Percentiles rank a stretch among this genome's conserved stretches.
phyloP scores from a whole-genome alignment of 78 protist species.

The Mantamonas sphyraenae region DNA sequence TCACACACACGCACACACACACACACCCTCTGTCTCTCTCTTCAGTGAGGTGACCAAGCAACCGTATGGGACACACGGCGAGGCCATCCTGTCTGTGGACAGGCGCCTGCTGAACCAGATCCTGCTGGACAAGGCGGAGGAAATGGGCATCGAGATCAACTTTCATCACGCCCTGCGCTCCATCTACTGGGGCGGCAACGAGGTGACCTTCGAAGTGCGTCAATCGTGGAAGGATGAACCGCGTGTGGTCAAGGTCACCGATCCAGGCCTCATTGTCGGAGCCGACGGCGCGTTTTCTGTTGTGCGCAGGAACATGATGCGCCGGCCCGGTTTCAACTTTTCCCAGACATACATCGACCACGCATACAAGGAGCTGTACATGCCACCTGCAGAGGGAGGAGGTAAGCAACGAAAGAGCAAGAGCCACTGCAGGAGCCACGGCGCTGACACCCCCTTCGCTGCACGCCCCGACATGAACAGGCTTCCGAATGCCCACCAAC shows the following conservation, averaged over 20 bases:
- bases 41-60: too few species aligned
- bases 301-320: slow-evolving; percentile 15
- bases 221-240: not conserved
- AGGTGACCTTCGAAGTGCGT: not conserved
- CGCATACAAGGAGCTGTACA: slow-evolving; percentile 32
- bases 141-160: not conserved
- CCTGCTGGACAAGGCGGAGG: slow-evolving; percentile 28
- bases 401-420: too few species aligned
- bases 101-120: slow-evolving; percentile 38
- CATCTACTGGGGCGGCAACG: not conserved
- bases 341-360: slow-evolving; percentile 20
- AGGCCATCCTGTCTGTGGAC: slow-evolving; percentile 28
- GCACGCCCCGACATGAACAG: too few species aligned
- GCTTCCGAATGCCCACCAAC: slow-evolving; percentile 23
- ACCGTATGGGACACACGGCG: too few species aligned
- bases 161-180: slow-evolving; percentile 17
- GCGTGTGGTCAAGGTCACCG: not conserved
- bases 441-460: too few species aligned
- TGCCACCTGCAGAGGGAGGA: slow-evolving; percentile 4
- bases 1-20: too few species aligned
- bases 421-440: too few species aligned
- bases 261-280: slow-evolving; percentile 15
- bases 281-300: slow-evolving; percentile 33
- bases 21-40: too few species aligned
- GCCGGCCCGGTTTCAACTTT: not conserved